Conservation (phyloP, 176 grass and related monocot genomes). For the Cenchrus fungigraminus region DNA sequence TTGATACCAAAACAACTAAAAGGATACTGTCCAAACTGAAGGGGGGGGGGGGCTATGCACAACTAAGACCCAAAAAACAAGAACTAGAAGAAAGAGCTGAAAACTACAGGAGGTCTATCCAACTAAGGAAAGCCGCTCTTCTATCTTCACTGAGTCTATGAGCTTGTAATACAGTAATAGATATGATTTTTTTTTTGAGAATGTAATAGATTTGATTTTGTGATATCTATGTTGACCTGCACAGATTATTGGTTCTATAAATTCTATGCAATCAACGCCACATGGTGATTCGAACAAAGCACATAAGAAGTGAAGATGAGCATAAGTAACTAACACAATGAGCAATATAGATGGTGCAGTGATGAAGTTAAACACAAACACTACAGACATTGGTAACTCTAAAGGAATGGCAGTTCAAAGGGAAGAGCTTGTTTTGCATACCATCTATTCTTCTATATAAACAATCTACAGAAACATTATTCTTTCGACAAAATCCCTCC, state of each 20-base stretch:
- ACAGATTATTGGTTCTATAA: background rate
- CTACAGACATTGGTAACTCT: slow-evolving; percentile 1
- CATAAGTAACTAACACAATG: background rate
- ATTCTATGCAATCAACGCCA: background rate
- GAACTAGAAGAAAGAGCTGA: too few relatives aligned
- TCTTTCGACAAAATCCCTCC: slow-evolving; percentile 90
- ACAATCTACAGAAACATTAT: slow-evolving; percentile 56
- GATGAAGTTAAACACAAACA: background rate
- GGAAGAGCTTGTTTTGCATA: slow-evolving; percentile 34
- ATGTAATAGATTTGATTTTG: background rate
- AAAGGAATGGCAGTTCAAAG: slow-evolving; percentile 19
- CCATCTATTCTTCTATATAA: slow-evolving; percentile 80
- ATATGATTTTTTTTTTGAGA: too few relatives aligned
- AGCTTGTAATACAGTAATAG: too few relatives aligned
- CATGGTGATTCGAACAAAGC: slow-evolving; percentile 26
- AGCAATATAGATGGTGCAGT: background rate
- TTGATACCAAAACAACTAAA: too few relatives aligned
- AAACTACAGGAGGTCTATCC: too few relatives aligned
- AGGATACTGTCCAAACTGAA: too few relatives aligned
- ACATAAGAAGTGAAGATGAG: slow-evolving; percentile 14
- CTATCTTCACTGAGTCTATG: too few relatives aligned
- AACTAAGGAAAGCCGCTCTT: too few relatives aligned
- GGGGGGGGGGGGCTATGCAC: too few relatives aligned
- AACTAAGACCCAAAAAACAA: too few relatives aligned
- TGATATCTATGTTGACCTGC: background rate